Evolutionary conservation across 371 early-diverging fungal genomes (phyloP), one percentile per base, ranked within the genome.

Genomic region (Lichtheimia corymbifera): DNA sequence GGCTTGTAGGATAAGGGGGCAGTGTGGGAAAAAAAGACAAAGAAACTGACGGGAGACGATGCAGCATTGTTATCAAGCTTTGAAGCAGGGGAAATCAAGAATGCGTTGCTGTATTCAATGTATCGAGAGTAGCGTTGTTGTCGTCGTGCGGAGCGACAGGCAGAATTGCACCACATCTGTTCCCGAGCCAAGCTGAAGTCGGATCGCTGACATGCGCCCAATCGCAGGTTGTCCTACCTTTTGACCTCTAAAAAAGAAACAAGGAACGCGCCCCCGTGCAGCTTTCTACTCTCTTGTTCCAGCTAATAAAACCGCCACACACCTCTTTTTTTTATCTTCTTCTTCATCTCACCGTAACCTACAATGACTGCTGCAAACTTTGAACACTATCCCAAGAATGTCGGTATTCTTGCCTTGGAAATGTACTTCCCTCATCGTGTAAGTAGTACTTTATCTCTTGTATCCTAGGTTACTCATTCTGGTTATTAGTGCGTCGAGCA

Each of bases 321-420:
- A 22, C 22, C 22, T 22, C 30, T 57, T 54, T 47, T 53, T 57
- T 30, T 45, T 22, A 20, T 42, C 25, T 18, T 55, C 24, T 50
- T 59, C 42, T 12, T 28, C 35, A 35, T 35, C 24, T 63, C n/a
- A 14, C 27, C 43, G 3, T 25, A 25, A 11, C 45, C 51, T 28
- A 62, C 35, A 20, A 77, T 71, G 73, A 71, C 73, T 67, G 66
- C 64, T 27, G 43, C 72, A 50, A 67, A 50, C 59, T 71, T 65
- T 59, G 67, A 57, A 49, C 68, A 69, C 43, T 84, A 85, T 70
- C 89, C 95, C 56, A 71, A 85, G 67, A 94, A 96, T 77, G 88
- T 96, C 73, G 98, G 97, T 72, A 88, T 97, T 61, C 82, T 86
- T 66, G 97, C 93, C 77, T 84, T 96, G 70, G 97, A 97, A 65